Conservation (phyloP, 169 alveolate genomes). For the Cryptosporidium baileyi region DNA sequence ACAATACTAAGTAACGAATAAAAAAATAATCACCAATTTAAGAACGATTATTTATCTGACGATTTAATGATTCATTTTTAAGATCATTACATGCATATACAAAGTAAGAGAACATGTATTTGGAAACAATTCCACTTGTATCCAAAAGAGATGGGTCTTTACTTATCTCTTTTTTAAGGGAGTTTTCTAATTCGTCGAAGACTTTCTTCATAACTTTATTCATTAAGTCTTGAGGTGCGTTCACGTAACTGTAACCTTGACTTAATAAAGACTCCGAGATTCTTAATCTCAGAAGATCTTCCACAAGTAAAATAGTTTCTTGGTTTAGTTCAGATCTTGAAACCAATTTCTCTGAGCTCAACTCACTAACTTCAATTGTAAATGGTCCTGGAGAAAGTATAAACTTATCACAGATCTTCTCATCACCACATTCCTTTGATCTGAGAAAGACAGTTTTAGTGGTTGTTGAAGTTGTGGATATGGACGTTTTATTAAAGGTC, state of each 20-base stretch:
- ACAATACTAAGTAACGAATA: no score
- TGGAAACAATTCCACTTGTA: neutral
- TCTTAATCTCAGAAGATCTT: neutral
- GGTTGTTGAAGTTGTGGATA: no score
- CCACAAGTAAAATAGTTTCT: neutral
- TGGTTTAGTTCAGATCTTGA: slow-evolving; percentile 15
- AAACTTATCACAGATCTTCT: no score
- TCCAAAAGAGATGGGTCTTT: neutral
- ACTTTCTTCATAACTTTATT: neutral
- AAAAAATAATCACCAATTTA: no score
- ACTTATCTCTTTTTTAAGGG: neutral
- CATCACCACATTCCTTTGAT: no score
- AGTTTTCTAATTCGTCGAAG: neutral
- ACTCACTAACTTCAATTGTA: neutral
- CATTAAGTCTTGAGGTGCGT: neutral
- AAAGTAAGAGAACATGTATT: neutral
- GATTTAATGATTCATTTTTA: no score
- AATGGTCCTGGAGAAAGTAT: no score
- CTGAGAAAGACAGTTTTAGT: no score
- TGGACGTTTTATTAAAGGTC: no score
- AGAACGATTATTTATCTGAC: no score
- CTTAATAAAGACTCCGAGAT: neutral
- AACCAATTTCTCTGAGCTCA: neutral
- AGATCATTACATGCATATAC: no score
- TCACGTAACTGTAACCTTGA: neutral